Conservation (phyloP, 108 stramenopile species). For the Cylindrotheca closterium region DNA sequence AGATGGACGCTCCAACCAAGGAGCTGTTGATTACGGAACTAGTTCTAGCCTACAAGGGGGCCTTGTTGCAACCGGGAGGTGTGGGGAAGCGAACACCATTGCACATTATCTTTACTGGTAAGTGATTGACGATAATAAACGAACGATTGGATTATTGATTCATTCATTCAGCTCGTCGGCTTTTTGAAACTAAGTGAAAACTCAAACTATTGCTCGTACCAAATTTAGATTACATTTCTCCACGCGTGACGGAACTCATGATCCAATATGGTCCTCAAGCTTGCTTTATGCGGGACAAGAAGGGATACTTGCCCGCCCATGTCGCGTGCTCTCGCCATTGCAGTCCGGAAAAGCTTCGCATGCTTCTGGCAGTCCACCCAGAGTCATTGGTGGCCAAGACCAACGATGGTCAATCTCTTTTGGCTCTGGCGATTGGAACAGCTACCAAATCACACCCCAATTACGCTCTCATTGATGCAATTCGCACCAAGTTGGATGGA, state of each 20-base stretch:
- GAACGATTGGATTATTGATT: too few species aligned
- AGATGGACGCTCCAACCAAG: slow-evolving; percentile 50
- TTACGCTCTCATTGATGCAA: slow-evolving; percentile 45
- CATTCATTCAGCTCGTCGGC: too few species aligned
- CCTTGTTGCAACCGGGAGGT: slow-evolving; percentile 41
- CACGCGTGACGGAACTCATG: slow-evolving; percentile 40
- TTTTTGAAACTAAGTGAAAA: not conserved
- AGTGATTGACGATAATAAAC: too few species aligned
- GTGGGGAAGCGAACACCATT: slow-evolving; percentile 60
- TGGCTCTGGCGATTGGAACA: slow-evolving; percentile 32
- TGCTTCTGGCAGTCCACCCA: slow-evolving; percentile 48
- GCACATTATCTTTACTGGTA: slow-evolving; percentile 64
- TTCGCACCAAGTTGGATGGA: slow-evolving; percentile 15
- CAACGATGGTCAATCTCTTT: slow-evolving; percentile 40
- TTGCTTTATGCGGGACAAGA: slow-evolving; percentile 59
- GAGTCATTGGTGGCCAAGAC: slow-evolving; percentile 30
- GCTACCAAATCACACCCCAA: slow-evolving; percentile 59
- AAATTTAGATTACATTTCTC: slow-evolving; percentile 51
- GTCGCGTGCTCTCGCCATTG: slow-evolving; percentile 63
- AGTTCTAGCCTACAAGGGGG: slow-evolving; percentile 34
- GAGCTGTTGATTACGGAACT: slow-evolving; percentile 44
- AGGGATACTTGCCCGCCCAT: slow-evolving; percentile 57
- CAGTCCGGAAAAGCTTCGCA: slow-evolving; percentile 55
- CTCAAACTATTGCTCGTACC: not conserved
- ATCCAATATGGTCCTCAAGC: slow-evolving; percentile 37